Base-by-base conservation (phyloP, 1,284 basidiomycete genomes). In the Tilletiopsis washingtonensis region DNA sequence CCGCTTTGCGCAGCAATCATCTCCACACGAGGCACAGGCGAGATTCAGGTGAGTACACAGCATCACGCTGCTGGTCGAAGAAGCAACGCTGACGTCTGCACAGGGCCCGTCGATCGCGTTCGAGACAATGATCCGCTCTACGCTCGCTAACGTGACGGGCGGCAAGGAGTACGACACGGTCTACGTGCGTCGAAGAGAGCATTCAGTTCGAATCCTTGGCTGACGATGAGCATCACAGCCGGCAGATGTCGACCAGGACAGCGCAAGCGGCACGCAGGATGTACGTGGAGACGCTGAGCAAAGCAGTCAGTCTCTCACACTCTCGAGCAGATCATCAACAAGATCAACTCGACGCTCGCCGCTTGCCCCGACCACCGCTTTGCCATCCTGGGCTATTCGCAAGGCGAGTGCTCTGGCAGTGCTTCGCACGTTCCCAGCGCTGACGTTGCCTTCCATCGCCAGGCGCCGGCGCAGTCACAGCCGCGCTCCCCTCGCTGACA, bases 71-170 rank as follows among this genome's bases (percentile, higher is more conserved):
- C n/a, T n/a, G n/a, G n/a, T n/a, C n/a, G n/a, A n/a, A n/a, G n/a
- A n/a, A n/a, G n/a, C n/a, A n/a, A n/a, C n/a, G n/a, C n/a, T n/a
- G n/a, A n/a, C n/a, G n/a, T n/a, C n/a, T n/a, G n/a, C 24, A 15
- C 70, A 74, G 46, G 71, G 69, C 3, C 60, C 62, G 9, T 67
- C 64, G 4, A 32, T 45, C 17, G 60, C 56, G 1, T 67, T 66
- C 55, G 34, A 21, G 2, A 43, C 51, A 38, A 63, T 67, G 62
- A 65, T 62, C 57, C 20, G 17, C 3, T 40, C 49, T n/a, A 61
- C 60, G 37, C 25, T 41, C 34, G 38, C 50, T 9, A 15, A 47
- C 23, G 53, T 64, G 24, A 17, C 51, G 6, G 63, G 63, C 21
- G 61, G 62, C 14, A 34, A 39, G 26, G 46, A 53, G 43, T 70